phyloP scores from a whole-genome alignment of 371 early-diverging fungal species.

The Enterocytospora artemiae region DNA sequence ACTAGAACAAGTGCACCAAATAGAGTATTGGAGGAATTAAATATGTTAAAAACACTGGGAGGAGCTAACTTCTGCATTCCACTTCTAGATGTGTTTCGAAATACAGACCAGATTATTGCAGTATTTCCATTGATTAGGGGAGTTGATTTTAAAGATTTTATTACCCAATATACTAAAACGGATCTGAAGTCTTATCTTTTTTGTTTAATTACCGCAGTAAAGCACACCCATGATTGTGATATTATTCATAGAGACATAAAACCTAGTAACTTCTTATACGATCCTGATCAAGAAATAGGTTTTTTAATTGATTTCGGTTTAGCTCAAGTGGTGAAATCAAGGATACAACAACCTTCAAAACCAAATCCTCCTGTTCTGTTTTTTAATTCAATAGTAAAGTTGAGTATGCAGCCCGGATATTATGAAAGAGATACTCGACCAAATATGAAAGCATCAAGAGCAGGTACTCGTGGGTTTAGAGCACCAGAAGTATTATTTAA shows the following conservation, averaged over 20 bases:
- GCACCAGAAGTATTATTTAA: slow-evolving; percentile 56
- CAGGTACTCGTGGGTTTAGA: slow-evolving; percentile 71
- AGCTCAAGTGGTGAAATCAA: slow-evolving; percentile 64
- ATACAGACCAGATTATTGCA: slow-evolving; percentile 70
- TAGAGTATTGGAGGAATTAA: slow-evolving; percentile 75
- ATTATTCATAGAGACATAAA: slow-evolving; percentile 83
- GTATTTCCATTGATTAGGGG: slow-evolving; percentile 76
- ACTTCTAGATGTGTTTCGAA: slow-evolving; percentile 68
- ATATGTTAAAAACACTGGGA: slow-evolving; percentile 65
- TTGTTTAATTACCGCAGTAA: slow-evolving; percentile 65
- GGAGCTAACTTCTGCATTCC: slow-evolving; percentile 62
- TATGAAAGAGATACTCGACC: slow-evolving; percentile 60
- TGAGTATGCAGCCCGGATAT: slow-evolving; percentile 55
- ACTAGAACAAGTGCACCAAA: slow-evolving; percentile 71
- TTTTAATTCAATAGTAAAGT: slow-evolving; percentile 19
- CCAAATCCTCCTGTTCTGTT: slow-evolving; percentile 58
- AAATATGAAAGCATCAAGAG: slow-evolving; percentile 70
- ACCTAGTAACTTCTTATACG: slow-evolving; percentile 85
- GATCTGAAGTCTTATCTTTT: slow-evolving; percentile 73
- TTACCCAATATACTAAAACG: slow-evolving; percentile 52
- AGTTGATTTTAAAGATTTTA: slow-evolving; percentile 69
- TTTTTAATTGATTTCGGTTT: slow-evolving; percentile 89
- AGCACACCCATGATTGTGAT: slow-evolving; percentile 48
- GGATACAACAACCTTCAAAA: neutral
- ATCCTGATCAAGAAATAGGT: slow-evolving; percentile 63